Base-by-base conservation (phyloP, 306 rosid genomes). In the Calophaca sinica region DNA sequence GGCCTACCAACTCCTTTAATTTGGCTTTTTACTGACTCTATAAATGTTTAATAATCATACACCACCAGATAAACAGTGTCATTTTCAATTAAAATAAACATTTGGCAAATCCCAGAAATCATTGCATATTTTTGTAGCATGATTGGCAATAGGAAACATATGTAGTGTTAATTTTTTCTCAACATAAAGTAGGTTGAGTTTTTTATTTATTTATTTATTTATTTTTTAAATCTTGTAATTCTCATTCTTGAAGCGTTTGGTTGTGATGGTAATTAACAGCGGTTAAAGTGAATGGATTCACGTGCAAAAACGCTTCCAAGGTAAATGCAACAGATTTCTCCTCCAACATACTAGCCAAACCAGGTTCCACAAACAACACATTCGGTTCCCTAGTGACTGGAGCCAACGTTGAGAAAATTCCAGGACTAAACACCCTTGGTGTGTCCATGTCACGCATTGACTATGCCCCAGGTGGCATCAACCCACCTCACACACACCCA, bases 401-500 rank as follows among this genome's bases (percentile, higher is more conserved):
- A 73, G 98, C 94, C 73, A 90, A 88, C 28, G 97, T 91, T 15
- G 48, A 83, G 61, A 83, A 75, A 79, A 78, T 91, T 51, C 93
- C 97, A 45, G 98, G 98, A 76, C 89, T 91, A 0, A 94, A 94
- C 90, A 94, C 97, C 0, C 89, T 94, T 1, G 97, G 96, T 8
- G 87, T 91, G 20, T 94, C 98, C 3, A 8, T 94, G 31, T 51
- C 98, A 3, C 82, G 97, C 9, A 79, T 94, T 46, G 98, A 94
- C 89, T 94, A 87, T 51, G 96, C 94, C 12, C 88, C 94, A 0
- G 91, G 96, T 7, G 98, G 98, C 39, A 76, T 87, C 2, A 94
- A 94, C 85, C 97, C 98, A 5, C 96, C 98, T 1, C 98, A 94
- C 96, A 88, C 96, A 0, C 98, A 94, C 85, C 96, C 96, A 12